A percentile compares a stretch with the other conserved stretches of the same genome.
These are phyloP conservation scores for Endothia cerciana DNA, from an alignment of 2,329 filamentous ascomycete species.

Conservation along the genomic window DNA sequence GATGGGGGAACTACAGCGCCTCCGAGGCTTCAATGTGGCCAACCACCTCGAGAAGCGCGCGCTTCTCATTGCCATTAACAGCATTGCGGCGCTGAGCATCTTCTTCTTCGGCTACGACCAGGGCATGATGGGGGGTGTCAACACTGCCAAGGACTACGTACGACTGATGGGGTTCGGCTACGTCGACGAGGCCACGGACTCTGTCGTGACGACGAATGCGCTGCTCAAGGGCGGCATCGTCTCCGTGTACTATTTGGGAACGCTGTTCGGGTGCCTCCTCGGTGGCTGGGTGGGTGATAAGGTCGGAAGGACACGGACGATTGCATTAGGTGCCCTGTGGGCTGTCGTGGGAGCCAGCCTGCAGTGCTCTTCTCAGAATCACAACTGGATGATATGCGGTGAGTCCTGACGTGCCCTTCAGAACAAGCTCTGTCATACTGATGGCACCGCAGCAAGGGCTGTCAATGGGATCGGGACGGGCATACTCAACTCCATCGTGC, in stretches of 20 bases:
- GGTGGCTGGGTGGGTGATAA: slow-evolving; percentile 68
- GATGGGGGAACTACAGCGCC: slow-evolving; percentile 25
- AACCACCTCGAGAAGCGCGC: slow-evolving; percentile 57
- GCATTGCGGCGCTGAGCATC: slow-evolving; percentile 66
- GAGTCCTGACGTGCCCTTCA: slow-evolving; percentile 33
- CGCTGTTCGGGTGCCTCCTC: slow-evolving; percentile 63
- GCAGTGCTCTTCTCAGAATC: slow-evolving; percentile 68
- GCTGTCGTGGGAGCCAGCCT: slow-evolving; percentile 63
- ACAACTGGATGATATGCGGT: slow-evolving; percentile 72
- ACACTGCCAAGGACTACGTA: slow-evolving; percentile 67
- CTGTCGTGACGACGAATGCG: slow-evolving; percentile 60
- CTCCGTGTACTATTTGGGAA: slow-evolving; percentile 58
- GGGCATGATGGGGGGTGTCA: slow-evolving; percentile 66
- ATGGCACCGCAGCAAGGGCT: slow-evolving; percentile 48
- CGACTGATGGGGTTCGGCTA: slow-evolving; percentile 68
- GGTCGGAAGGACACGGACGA: slow-evolving; percentile 65
- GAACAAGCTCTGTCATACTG: background rate
- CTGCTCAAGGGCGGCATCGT: slow-evolving; percentile 68
- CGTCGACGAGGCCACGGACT: slow-evolving; percentile 49
- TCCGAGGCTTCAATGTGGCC: slow-evolving; percentile 43
- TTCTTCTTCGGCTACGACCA: slow-evolving; percentile 69
- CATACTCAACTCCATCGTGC: slow-evolving; percentile 70
- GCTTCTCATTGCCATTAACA: slow-evolving; percentile 65
- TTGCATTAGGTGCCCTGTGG: slow-evolving; percentile 62
- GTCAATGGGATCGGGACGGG: slow-evolving; percentile 71